Conservation (phyloP, 1,139 yeast genomes). For the Zygosaccharomyces pseudobailii region DNA sequence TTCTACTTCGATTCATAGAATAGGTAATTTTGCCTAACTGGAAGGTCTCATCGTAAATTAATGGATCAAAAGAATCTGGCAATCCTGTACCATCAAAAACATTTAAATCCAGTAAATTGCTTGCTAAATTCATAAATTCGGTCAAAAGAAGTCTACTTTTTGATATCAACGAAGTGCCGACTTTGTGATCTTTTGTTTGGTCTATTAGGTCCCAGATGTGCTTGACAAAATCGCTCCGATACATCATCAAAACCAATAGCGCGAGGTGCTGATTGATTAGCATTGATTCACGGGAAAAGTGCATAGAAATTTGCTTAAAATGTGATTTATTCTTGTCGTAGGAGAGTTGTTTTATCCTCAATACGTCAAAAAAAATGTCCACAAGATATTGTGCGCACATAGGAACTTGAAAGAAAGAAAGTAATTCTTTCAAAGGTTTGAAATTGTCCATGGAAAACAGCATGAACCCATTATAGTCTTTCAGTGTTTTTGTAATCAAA, state of each 20-base stretch:
- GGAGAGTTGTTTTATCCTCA: constrained; percentile 57
- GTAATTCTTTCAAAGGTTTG: constrained; percentile 52
- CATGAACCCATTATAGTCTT: constrained; percentile 74
- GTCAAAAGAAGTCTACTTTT: constrained; percentile 63
- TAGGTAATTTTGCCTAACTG: constrained; percentile 46
- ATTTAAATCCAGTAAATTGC: constrained; percentile 40
- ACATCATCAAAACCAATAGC: constrained; percentile 47
- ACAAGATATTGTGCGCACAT: constrained; percentile 59
- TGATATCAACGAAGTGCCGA: constrained; percentile 35
- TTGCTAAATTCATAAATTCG: constrained; percentile 54
- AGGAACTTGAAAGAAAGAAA: constrained; percentile 60
- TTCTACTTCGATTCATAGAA: constrained; percentile 37
- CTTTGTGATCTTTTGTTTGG: constrained; percentile 40
- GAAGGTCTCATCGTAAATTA: constrained; percentile 31
- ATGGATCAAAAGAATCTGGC: constrained; percentile 8
- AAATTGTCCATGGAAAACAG: constrained; percentile 58
- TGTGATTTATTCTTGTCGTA: constrained; percentile 40
- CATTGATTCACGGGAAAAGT: constrained; percentile 31
- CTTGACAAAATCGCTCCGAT: constrained; percentile 53
- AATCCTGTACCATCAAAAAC: constrained; percentile 12
- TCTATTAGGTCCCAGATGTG: constrained; percentile 46
- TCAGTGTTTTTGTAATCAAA: constrained; percentile 56
- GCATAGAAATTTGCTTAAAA: constrained; percentile 25
- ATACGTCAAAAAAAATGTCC: constrained; percentile 66
- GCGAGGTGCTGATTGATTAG: constrained; percentile 61